Evolutionary conservation across 129 eudicot genomes (phyloP).

Genomic region (Calendula officinalis): DNA sequence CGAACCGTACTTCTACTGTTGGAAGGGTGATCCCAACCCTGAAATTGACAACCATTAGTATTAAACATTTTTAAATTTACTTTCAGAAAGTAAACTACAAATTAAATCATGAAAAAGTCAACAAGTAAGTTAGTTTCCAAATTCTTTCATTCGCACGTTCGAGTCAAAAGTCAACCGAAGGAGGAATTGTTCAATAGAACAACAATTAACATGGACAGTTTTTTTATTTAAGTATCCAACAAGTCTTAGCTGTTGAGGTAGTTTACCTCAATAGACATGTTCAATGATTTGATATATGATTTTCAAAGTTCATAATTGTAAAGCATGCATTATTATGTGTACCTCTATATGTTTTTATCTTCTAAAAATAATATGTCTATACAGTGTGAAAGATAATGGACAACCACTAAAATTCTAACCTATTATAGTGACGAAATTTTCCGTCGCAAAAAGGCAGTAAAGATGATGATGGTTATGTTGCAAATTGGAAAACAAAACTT

Average conservation of each 20-base stretch:
- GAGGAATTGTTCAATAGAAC: neutral
- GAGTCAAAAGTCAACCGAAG: neutral
- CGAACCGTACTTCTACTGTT: conserved; percentile 79
- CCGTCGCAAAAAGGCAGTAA: neutral
- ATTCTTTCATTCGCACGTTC: neutral
- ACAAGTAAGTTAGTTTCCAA: neutral
- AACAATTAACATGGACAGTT: no score
- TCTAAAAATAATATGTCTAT: neutral
- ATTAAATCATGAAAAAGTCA: neutral
- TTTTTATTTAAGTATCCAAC: neutral
- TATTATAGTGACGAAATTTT: neutral
- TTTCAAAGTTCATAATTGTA: neutral
- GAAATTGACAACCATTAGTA: conserved; percentile 24
- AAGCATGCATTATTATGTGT: neutral
- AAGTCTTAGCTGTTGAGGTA: neutral
- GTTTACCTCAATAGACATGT: no score
- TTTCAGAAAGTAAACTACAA: neutral
- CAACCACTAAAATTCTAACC: neutral
- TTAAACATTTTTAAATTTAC: neutral
- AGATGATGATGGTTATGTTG: neutral
- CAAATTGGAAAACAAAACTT: conserved; percentile 18
- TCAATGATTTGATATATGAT: neutral
- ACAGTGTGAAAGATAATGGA: neutral
- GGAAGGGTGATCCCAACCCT: conserved; percentile 96
- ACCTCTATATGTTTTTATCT: neutral